Percentiles rank a stretch among this genome's conserved stretches.
Evolutionary conservation across 2,329 filamentous ascomycete species (phyloP).

Genomic region (Fusarium sp.): DNA sequence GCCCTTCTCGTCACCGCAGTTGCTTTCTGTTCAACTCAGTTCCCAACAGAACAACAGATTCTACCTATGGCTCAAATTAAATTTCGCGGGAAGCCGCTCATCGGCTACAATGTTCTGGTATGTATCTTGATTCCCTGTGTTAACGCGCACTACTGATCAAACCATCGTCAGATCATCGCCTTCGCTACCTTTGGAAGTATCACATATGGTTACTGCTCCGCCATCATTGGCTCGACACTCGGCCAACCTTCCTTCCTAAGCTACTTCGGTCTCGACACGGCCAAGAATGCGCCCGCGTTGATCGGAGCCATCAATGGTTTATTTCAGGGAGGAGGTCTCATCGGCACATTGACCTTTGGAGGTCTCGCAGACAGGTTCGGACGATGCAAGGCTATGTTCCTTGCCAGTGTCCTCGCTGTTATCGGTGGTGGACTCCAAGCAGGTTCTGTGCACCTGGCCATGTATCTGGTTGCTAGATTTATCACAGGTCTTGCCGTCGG

Average conservation of each 20-base stretch:
- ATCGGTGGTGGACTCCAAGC: background rate
- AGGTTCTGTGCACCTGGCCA: background rate
- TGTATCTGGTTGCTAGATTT: background rate
- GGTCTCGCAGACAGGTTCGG: background rate
- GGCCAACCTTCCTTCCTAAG: background rate
- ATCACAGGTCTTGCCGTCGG: background rate
- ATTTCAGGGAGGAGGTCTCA: background rate
- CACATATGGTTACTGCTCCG: background rate
- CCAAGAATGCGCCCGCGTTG: background rate
- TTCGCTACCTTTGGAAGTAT: slow-evolving; percentile 2
- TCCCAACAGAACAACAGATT: background rate
- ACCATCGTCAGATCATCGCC: background rate
- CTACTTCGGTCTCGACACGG: slow-evolving; percentile 1
- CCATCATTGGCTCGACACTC: slow-evolving; percentile 2
- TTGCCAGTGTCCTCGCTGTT: background rate
- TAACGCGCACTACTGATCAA: accelerated
- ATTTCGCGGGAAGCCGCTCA: background rate
- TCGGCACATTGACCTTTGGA: background rate
- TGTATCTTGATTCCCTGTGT: accelerated
- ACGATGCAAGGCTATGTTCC: slow-evolving; percentile 1
- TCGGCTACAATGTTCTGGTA: background rate
- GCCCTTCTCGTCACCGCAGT: background rate
- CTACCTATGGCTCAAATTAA: background rate
- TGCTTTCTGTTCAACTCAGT: background rate
- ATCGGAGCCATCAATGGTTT: background rate